These are phyloP conservation scores for Ligustrum vulgare DNA, from an alignment of 257 asterid species.

Conservation along the genomic window DNA sequence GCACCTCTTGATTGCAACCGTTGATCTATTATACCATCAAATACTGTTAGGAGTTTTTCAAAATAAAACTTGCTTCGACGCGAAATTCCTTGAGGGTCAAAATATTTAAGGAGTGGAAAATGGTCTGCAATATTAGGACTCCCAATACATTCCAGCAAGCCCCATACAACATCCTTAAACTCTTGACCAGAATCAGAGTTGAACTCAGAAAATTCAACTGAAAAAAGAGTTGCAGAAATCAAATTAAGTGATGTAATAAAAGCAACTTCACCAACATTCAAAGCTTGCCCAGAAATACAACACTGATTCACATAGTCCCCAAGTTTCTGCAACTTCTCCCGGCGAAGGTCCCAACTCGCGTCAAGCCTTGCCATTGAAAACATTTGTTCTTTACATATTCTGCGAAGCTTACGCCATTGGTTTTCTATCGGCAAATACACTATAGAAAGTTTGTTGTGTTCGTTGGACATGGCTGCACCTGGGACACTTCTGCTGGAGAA, in stretches of 20 bases:
- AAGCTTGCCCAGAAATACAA: neutral
- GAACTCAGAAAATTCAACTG: too few relatives aligned
- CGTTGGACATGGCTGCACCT: neutral
- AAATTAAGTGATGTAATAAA: slow-evolving; percentile 34
- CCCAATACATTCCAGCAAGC: too few relatives aligned
- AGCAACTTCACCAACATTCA: slow-evolving; percentile 35
- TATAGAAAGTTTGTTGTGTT: slow-evolving; percentile 14
- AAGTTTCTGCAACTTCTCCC: slow-evolving; percentile 30
- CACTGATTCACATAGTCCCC: slow-evolving; percentile 25
- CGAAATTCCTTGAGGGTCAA: neutral
- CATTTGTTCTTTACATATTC: slow-evolving; percentile 25
- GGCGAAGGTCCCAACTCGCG: slow-evolving; percentile 28
- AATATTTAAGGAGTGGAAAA: too few relatives aligned
- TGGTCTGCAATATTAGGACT: too few relatives aligned
- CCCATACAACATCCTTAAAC: too few relatives aligned
- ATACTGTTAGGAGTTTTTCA: slow-evolving; percentile 17
- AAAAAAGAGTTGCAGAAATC: slow-evolving; percentile 16
- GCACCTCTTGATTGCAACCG: slow-evolving; percentile 18
- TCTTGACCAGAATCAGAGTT: too few relatives aligned
- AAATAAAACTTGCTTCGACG: slow-evolving; percentile 6
- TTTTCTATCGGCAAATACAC: slow-evolving; percentile 17
- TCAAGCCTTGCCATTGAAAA: slow-evolving; percentile 23
- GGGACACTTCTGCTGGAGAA: too few relatives aligned
- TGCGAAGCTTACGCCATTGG: slow-evolving; percentile 30
- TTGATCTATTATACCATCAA: slow-evolving; percentile 21